Conservation (phyloP, 352 stramenopile genomes). For the Sclerospora graminicola region DNA sequence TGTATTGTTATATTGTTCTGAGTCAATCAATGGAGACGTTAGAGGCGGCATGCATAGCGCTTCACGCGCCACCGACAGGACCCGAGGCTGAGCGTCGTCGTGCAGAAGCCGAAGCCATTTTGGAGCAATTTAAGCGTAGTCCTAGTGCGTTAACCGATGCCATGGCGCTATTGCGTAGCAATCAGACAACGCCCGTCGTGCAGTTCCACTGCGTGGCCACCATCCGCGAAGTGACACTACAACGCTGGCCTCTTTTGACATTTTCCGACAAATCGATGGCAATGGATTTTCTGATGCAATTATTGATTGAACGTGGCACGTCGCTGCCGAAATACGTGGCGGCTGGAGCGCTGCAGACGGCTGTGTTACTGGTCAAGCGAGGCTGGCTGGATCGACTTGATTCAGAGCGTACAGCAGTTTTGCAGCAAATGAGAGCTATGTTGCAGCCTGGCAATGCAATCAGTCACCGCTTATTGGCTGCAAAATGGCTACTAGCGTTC, state of each 20-base stretch:
- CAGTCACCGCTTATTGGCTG: constrained; percentile 44
- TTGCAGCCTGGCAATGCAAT: constrained; percentile 22
- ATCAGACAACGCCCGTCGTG: constrained; percentile 33
- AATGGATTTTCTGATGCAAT: constrained; percentile 70
- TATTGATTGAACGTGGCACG: constrained; percentile 53
- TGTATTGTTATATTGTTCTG: too few relatives aligned
- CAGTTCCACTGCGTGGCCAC: constrained; percentile 77
- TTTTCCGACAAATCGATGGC: constrained; percentile 37
- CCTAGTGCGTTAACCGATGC: constrained; percentile 47
- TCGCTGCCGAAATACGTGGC: constrained; percentile 49
- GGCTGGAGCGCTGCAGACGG: constrained; percentile 49
- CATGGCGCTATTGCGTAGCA: constrained; percentile 36
- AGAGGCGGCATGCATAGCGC: constrained; percentile 52
- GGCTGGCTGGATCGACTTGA: constrained; percentile 63
- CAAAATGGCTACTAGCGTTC: constrained; percentile 78
- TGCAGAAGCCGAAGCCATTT: constrained; percentile 45
- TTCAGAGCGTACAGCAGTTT: constrained; percentile 36
- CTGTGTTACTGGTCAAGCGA: constrained; percentile 71
- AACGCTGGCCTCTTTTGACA: constrained; percentile 45
- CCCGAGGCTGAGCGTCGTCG: constrained; percentile 40
- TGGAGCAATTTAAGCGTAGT: constrained; percentile 80
- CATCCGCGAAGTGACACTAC: constrained; percentile 65
- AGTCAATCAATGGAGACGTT: constrained; percentile 38
- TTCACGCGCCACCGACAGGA: constrained; percentile 50
- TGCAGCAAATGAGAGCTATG: constrained; percentile 71